Evolutionary conservation across 2,329 filamentous ascomycete genomes (phyloP), one percentile per base, ranked within the genome.

Genomic region (Daldinia sp.): DNA sequence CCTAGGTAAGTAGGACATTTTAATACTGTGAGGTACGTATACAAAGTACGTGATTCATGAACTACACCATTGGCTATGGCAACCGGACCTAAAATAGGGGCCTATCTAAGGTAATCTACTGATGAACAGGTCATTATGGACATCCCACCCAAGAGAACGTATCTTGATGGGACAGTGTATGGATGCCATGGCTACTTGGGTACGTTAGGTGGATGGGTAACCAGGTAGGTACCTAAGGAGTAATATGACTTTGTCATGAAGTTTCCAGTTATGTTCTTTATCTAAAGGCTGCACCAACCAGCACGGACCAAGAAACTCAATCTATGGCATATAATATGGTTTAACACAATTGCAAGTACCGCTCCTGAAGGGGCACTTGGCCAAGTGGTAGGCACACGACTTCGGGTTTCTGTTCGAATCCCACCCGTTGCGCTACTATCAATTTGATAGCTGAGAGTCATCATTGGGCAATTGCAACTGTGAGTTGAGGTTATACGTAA

Each of bases 391-490:
- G 13, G 30, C n/a, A 53, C 48, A 10, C 26, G 6, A 6, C 3
- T 28, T 53, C 28, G 2, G 28, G 20, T 23, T 18, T 26, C 41
- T n/a, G 23, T 53, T 33, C 28, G 48, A 53, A 33, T n/a, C 13
- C 48, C 12, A 30, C 48, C 13, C 7, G 46, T 30, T 35, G 48
- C 48, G 48, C 15, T 50, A 53, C 48, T 53, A 28, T 54, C 50
- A 28, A 28, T 54, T 37, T 37, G 50, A 54, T 28, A 54, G 30
- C 50, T 54, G 50, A 3, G 4, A 44, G 30, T 54, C 50, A 54
- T 54, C 23, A 37, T n/a, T 54, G 28, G 13, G 23, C 15, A 54
- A 35, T 37, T 6, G 12, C 41, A 3, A 30, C 23, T 48, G 26
- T 51, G 7, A 18, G 18, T n/a, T 4, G 48, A 9, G 28, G 26